Conservation (phyloP, 2,329 filamentous ascomycete genomes). For the Talaromyces sp. region DNA sequence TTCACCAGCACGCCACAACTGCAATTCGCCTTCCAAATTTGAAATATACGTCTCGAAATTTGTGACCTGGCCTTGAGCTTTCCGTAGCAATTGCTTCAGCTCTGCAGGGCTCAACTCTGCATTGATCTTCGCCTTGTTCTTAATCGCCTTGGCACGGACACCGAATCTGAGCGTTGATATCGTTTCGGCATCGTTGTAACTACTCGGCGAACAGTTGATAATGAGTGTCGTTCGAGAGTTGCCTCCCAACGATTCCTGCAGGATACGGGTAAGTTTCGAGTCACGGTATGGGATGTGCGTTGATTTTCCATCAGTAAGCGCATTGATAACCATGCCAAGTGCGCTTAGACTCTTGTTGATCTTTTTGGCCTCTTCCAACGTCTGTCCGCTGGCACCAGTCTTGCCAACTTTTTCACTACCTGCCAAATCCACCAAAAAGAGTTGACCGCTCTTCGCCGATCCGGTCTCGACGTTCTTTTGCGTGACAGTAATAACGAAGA, state of each 20-base stretch:
- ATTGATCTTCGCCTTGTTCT: conserved; percentile 99
- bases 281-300: conserved; percentile 95
- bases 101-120: conserved; percentile 93
- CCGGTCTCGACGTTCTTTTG: conserved; percentile 98
- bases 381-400: conserved; percentile 95
- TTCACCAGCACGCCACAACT: conserved; percentile 82
- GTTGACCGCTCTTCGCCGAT: conserved; percentile 89
- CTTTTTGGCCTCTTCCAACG: conserved; percentile 97
- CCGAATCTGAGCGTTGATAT: conserved; percentile 88
- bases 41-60: conserved; percentile 84
- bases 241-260: conserved; percentile 95
- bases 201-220: conserved; percentile 98
- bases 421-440: conserved; percentile 96
- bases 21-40: conserved; percentile 76
- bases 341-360: conserved; percentile 99
- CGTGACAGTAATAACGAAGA: conserved; percentile 93
- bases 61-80: conserved; percentile 82
- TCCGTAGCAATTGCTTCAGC: conserved; percentile 87
- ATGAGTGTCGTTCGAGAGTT: conserved; percentile 98
- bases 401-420: conserved; percentile 99
- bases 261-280: conserved; percentile 92
- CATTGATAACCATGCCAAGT: conserved; percentile 98
- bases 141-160: conserved; percentile 95
- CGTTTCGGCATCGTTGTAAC: conserved; percentile 95
- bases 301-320: conserved; percentile 93